A percentile compares a stretch with the other conserved stretches of the same genome.
phyloP scores from a whole-genome alignment of 2,329 filamentous ascomycete genomes.

The Epicoccum nigrum region DNA sequence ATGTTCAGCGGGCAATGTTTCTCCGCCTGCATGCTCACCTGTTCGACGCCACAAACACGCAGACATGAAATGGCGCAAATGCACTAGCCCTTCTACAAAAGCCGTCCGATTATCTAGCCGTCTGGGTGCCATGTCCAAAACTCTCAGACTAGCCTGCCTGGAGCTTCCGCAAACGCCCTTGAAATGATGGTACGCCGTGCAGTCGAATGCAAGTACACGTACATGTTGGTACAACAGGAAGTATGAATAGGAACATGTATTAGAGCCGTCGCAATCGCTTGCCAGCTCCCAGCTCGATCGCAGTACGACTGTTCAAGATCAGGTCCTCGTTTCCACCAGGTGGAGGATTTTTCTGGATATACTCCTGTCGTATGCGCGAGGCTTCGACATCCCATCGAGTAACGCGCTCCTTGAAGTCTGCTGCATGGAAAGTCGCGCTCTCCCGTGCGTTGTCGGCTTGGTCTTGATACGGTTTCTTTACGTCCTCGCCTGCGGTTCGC shows the following conservation, averaged over 20 bases:
- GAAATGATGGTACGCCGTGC: constrained; percentile 34
- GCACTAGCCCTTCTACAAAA: constrained; percentile 11
- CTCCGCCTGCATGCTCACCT: constrained; percentile 5
- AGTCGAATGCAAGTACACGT: constrained; percentile 21
- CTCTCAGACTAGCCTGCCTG: constrained; percentile 3
- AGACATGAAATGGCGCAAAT: constrained; percentile 15
- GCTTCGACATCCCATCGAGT: constrained; percentile 76
- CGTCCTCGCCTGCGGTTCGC: constrained; percentile 74
- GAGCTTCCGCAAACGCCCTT: constrained; percentile 20
- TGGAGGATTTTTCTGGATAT: constrained; percentile 46
- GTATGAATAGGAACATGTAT: constrained; percentile 2
- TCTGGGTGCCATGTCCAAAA: background rate
- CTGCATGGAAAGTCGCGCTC: constrained; percentile 63
- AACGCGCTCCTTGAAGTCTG: constrained; percentile 65
- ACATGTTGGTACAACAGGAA: constrained; percentile 29
- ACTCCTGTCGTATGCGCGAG: constrained; percentile 53
- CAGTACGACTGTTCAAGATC: constrained; percentile 44
- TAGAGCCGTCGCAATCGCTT: constrained; percentile 43
- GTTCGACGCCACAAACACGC: constrained; percentile 13
- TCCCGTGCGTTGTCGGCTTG: constrained; percentile 74
- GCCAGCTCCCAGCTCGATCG: constrained; percentile 46
- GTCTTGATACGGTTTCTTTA: constrained; percentile 78
- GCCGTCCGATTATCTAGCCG: constrained; percentile 15
- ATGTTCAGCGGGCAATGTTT: constrained; percentile 1
- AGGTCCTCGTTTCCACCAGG: constrained; percentile 37